These are phyloP conservation scores for Xanthoconium purpureum DNA, from an alignment of 768 basidiomycete genomes.

Conservation along the genomic window DNA sequence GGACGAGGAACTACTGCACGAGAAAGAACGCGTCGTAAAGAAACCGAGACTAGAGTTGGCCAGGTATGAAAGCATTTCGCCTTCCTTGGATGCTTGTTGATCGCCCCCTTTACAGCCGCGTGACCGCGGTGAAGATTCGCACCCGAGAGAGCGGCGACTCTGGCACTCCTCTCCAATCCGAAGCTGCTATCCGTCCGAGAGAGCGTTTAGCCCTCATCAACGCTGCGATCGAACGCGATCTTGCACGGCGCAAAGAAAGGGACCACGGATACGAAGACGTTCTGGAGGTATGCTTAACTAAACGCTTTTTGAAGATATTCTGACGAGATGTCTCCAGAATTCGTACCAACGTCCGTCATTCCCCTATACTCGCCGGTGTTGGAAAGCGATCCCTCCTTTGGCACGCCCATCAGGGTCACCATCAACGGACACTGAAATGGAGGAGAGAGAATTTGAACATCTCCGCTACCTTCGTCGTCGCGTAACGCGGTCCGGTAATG, in stretches of 20 bases:
- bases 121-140: slow-evolving; percentile 52
- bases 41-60: slow-evolving; percentile 42
- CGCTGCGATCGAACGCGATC: slow-evolving; percentile 55
- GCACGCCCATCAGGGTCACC: slow-evolving; percentile 33
- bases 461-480: slow-evolving; percentile 58
- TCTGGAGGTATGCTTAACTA: slow-evolving; percentile 58
- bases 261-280: slow-evolving; percentile 86
- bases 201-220: slow-evolving; percentile 59
- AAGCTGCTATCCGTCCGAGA: slow-evolving; percentile 57
- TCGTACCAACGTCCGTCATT: slow-evolving; percentile 65
- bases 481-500: slow-evolving; percentile 77
- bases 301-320: background rate
- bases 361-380: slow-evolving; percentile 60
- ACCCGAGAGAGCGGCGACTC: slow-evolving; percentile 44
- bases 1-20: slow-evolving; percentile 70
- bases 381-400: slow-evolving; percentile 55
- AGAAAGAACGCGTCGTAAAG: slow-evolving; percentile 66
- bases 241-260: slow-evolving; percentile 63
- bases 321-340: slow-evolving; percentile 41
- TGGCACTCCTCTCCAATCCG: slow-evolving; percentile 38
- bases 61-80: slow-evolving; percentile 4
- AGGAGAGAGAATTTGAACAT: slow-evolving; percentile 24
- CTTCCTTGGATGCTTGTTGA: background rate
- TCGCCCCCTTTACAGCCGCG: slow-evolving; percentile 33
- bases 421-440: slow-evolving; percentile 19